Evolutionary conservation across 176 grass and related monocot genomes (phyloP), one percentile per base, ranked within the genome.

Genomic region (Rhynchospora pubera): DNA sequence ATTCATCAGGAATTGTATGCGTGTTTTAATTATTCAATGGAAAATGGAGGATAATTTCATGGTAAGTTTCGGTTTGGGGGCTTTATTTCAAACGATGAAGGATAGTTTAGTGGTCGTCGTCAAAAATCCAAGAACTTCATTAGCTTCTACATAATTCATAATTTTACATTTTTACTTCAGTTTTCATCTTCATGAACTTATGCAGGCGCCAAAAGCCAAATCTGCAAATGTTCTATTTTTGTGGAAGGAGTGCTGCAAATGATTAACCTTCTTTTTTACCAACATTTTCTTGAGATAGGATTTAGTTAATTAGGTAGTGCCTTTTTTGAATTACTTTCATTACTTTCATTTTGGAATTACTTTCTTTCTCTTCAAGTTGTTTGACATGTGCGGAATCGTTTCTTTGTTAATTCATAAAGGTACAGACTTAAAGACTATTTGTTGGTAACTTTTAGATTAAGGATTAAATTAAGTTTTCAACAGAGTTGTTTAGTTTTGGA

Each of bases 401-500:
- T 55, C 53, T 4, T 30, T 70, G 15, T 46, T 76, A 55, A 55
- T 76, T 76, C 71, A 55, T 76, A 28, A 76, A 55, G 42, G 23
- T 53, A 55, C 53, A 47, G 46, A 45, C 45, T 52, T 75, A 75
- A 21, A 76, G 23, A 76, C 6, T 43, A 68, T 68, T 44, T 44
- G 34, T 44, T n/a, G 34, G 6, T 76, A 75, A 52, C 47, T 53
- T 51, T 28, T 76, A 76, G 71, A 76, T 76, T 76, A 76, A 76
- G 71, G 71, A 74, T 76, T 76, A 28, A 76, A 76, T 76, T 61
- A 8, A 76, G 30, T 24, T 16, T 70, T 76, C 47, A 76, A 19
- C 24, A 10, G 22, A 52, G 2, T 28, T 68, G 32, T 44, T 43
- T 42, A 43, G 4, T 43, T 39, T 42, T 32, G 18, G 42, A 43